Percentiles rank a stretch among this genome's conserved stretches.
phyloP scores from a whole-genome alignment of 306 rosid genomes.

The Benincasa hispida region DNA sequence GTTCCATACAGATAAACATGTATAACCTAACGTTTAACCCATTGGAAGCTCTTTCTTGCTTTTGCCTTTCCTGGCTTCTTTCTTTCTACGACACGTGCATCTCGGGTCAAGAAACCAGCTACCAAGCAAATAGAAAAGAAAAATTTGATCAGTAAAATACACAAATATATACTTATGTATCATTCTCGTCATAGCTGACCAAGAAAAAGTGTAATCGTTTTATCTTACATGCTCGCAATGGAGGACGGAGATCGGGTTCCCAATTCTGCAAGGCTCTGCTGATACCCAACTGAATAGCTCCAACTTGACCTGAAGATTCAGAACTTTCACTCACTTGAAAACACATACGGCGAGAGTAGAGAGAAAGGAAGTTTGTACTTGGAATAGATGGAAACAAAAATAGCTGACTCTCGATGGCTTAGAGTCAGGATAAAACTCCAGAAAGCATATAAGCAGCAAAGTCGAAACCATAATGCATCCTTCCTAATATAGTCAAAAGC shows the following conservation, averaged over 20 bases:
- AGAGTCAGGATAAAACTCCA: not conserved
- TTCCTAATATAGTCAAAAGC: not conserved
- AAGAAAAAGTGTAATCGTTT: not conserved
- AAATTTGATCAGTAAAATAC: not conserved
- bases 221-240: conserved; percentile 51
- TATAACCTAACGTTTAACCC: conserved; percentile 77
- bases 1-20: conserved; percentile 16
- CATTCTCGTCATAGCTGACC: not conserved
- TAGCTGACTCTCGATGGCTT: not conserved
- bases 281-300: conserved; percentile 79
- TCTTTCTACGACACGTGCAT: conserved; percentile 86
- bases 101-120: conserved; percentile 96
- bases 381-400: not conserved
- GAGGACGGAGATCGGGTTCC: conserved; percentile 90
- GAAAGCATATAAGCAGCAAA: not conserved
- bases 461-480: not conserved
- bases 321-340: not conserved
- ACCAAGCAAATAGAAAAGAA: not conserved
- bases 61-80: conserved; percentile 94
- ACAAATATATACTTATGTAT: not conserved
- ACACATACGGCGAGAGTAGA: not conserved
- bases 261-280: conserved; percentile 93
- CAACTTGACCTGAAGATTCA: conserved; percentile 68
- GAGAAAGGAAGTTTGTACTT: not conserved
- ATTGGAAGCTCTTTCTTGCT: conserved; percentile 97